Evolutionary conservation across 2,329 filamentous ascomycete genomes (phyloP), one percentile per base, ranked within the genome.

Genomic region (Cladosporium sp.): DNA sequence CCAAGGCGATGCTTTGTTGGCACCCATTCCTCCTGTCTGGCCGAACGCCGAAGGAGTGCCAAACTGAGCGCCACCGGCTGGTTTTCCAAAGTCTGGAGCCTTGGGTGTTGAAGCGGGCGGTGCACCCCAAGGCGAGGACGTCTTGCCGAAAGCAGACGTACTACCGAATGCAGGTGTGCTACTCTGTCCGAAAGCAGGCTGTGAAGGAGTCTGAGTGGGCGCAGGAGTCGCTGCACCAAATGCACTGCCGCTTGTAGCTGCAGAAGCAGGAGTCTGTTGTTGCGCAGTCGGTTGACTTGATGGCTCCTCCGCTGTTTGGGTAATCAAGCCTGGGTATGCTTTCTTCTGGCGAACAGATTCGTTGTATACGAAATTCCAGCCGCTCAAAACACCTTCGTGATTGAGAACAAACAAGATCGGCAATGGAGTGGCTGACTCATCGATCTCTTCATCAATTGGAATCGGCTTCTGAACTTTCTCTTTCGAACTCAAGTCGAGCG

Each of bases 291-390:
- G 12, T 32, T 32, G 28, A 10, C 28, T 32, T 10, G 28, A 32
- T 24, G 34, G 51, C 78, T 76, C 32, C 20, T 50, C n/a, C 8
- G 32, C 49, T 25, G 39, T 42, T 25, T 76, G 77, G 44, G 74
- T 76, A 39, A 80, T 76, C 62, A 97, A 77, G 4, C 88, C 89
- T 39, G 87, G 82, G 71, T 91, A 97, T 0, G 84, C 83, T 6
- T 83, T 84, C 3, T 86, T 86, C 65, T 87, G 79, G 59, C 87
- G 84, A 60, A 99, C 86, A 1, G 93, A 91, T 40, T 95, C 91
- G 35, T 88, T 84, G 74, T 97, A 97, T 19, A 97, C 83, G 42
- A 97, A 75, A 90, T 93, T 97, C 91, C 93, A 99, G 12, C 86
- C 82, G 45, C 84, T 85, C 15, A 99, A 78, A 9, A 96, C 76